Conservation (phyloP, 2,329 filamentous ascomycete genomes). For the Penicillium sp. region DNA sequence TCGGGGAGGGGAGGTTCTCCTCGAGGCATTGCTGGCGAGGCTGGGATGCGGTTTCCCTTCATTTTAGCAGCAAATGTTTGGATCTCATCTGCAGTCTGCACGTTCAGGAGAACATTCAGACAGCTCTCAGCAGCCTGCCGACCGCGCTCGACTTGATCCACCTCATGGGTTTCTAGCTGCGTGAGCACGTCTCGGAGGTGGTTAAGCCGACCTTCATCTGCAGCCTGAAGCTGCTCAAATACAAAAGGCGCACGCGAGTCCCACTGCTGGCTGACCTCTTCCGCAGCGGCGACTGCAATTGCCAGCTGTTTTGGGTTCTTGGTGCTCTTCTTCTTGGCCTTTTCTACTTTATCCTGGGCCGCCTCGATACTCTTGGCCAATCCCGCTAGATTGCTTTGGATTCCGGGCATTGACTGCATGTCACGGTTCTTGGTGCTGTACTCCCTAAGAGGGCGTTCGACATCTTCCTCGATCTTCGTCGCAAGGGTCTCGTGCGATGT, state of each 20-base stretch:
- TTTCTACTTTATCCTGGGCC: slow-evolving; percentile 82
- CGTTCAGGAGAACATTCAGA: slow-evolving; percentile 78
- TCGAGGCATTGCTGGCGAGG: slow-evolving; percentile 13
- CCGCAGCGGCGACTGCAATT: slow-evolving; percentile 69
- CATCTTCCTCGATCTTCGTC: slow-evolving; percentile 80
- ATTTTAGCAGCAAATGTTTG: slow-evolving; percentile 47
- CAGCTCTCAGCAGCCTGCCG: slow-evolving; percentile 75
- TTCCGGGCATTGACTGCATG: slow-evolving; percentile 75
- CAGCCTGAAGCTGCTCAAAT: slow-evolving; percentile 86
- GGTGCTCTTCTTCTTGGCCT: slow-evolving; percentile 75
- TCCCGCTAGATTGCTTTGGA: slow-evolving; percentile 75
- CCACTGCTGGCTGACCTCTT: slow-evolving; percentile 83
- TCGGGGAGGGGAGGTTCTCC: slow-evolving; percentile 20
- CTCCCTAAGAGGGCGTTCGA: slow-evolving; percentile 78
- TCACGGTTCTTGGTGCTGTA: slow-evolving; percentile 73
- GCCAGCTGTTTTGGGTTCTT: slow-evolving; percentile 74
- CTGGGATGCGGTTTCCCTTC: slow-evolving; percentile 12
- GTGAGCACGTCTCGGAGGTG: slow-evolving; percentile 88
- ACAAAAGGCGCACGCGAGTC: slow-evolving; percentile 92
- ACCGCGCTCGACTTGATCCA: slow-evolving; percentile 78
- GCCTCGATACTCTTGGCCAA: slow-evolving; percentile 84
- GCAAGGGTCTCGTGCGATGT: slow-evolving; percentile 80
- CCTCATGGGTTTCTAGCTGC: slow-evolving; percentile 88
- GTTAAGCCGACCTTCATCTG: slow-evolving; percentile 87
- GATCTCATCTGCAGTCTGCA: slow-evolving; percentile 85